phyloP scores from a whole-genome alignment of 305 asterid species.

The Solanum hybrid region DNA sequence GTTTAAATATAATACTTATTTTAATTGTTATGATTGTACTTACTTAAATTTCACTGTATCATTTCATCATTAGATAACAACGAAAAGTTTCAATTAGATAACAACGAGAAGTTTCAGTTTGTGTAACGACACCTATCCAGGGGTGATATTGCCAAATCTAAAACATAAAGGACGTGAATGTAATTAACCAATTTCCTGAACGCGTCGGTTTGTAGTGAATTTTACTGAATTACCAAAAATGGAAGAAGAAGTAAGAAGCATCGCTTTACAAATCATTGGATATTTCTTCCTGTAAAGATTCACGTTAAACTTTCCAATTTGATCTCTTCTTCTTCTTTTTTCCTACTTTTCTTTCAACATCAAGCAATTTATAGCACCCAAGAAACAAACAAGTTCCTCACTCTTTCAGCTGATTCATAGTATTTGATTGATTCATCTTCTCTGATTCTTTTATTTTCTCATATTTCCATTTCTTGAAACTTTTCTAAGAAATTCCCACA shows the following conservation, averaged over 20 bases:
- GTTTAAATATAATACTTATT: too few species aligned
- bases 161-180: background rate
- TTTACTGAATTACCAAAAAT: background rate
- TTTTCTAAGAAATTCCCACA: background rate
- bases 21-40: background rate
- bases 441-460: background rate
- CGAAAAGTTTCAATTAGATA: background rate
- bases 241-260: background rate
- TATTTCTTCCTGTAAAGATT: constrained; percentile 16
- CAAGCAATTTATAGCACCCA: constrained; percentile 13
- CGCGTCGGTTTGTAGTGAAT: background rate
- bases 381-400: constrained; percentile 15
- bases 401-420: background rate
- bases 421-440: background rate
- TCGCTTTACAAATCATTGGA: constrained; percentile 2
- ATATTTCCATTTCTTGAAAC: constrained; percentile 5
- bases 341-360: background rate
- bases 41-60: background rate
- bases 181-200: background rate
- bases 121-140: background rate
- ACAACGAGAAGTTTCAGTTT: background rate
- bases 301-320: constrained; percentile 11
- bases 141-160: background rate
- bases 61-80: background rate
- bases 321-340: background rate